These are phyloP conservation scores for Petunia secreta DNA, from an alignment of 257 asterid species.

Conservation along the genomic window DNA sequence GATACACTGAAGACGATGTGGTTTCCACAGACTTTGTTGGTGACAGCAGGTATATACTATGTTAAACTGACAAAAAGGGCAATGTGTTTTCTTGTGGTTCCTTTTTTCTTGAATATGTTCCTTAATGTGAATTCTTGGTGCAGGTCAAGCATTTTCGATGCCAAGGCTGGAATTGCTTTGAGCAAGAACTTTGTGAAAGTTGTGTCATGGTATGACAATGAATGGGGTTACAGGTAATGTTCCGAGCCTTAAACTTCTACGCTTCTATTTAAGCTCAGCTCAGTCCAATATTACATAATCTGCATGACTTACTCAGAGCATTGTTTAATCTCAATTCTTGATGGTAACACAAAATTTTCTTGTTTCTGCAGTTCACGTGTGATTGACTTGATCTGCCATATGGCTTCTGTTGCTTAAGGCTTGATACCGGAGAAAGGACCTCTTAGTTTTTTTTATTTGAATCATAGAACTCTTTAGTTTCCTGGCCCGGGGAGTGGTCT, in stretches of 20 bases:
- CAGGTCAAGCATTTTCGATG: constrained; percentile 81
- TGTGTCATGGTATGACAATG: constrained; percentile 81
- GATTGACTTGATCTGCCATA: constrained; percentile 67
- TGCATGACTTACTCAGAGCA: too few relatives aligned
- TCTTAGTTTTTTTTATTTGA: not conserved
- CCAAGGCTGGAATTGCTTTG: constrained; percentile 84
- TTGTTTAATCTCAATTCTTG: not conserved
- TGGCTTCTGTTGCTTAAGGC: constrained; percentile 53
- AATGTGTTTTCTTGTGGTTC: not conserved
- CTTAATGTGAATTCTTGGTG: constrained; percentile 20
- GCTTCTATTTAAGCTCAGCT: too few relatives aligned
- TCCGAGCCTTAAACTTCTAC: not conserved
- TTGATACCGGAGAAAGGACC: not conserved
- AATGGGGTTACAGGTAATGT: constrained; percentile 69
- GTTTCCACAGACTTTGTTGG: constrained; percentile 79
- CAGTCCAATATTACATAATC: too few relatives aligned
- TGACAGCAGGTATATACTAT: constrained; percentile 56
- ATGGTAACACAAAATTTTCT: not conserved
- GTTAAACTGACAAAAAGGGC: not conserved
- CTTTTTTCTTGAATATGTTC: not conserved
- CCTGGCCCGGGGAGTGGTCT: not conserved
- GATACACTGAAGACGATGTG: constrained; percentile 78
- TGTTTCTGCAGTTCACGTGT: constrained; percentile 62
- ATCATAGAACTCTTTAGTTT: not conserved
- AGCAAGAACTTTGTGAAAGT: constrained; percentile 63